Conservation (phyloP, 495 filamentous ascomycete species). For the Podospora comata region DNA sequence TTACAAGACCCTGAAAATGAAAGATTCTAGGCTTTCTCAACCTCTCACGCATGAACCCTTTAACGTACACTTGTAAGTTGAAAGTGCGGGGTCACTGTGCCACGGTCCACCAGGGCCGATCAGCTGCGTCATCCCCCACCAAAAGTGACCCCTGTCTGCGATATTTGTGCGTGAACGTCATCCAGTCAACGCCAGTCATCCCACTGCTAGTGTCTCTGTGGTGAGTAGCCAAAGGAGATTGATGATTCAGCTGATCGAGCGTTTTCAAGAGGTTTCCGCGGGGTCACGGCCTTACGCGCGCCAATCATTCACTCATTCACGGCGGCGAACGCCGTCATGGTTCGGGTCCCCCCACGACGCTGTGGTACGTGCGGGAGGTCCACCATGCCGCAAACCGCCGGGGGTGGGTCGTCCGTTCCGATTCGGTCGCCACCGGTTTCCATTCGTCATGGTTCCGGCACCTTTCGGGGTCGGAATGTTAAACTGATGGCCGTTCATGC, state of each 20-base stretch:
- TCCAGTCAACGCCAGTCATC: slow-evolving; percentile 26
- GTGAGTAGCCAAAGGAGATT: too few relatives aligned
- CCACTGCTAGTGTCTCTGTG: background rate
- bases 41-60: background rate
- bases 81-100: background rate
- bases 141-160: slow-evolving; percentile 15
- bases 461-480: background rate
- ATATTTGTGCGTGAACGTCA: slow-evolving; percentile 29
- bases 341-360: background rate
- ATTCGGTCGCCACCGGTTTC: background rate
- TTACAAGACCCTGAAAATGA: background rate
- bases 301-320: too few relatives aligned
- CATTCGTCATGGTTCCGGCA: background rate
- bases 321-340: background rate
- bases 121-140: slow-evolving; percentile 14
- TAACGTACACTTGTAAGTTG: background rate
- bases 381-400: background rate
- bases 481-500: background rate
- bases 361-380: background rate
- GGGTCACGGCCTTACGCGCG: background rate
- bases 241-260: slow-evolving; percentile 10
- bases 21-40: background rate
- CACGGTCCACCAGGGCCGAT: background rate
- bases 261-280: background rate
- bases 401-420: background rate